Evolutionary conservation across 495 filamentous ascomycete genomes (phyloP), one percentile per base, ranked within the genome.

Genomic region (Penicillium crystallinum): DNA sequence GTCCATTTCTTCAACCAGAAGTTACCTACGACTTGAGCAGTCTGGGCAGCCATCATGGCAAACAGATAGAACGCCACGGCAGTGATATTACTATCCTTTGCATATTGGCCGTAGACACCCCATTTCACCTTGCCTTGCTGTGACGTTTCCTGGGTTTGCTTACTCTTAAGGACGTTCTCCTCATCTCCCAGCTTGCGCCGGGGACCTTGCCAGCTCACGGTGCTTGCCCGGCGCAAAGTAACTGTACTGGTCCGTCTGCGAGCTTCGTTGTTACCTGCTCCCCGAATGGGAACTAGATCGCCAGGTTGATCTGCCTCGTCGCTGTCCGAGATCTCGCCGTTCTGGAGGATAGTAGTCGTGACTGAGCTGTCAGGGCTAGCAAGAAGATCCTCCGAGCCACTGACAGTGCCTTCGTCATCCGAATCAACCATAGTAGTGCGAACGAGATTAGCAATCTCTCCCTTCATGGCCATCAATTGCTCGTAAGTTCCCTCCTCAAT

Each of bases 101-200:
- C 91, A 62, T 97, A 97, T 68, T 92, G 89, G 29, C 68, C 70
- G 53, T 95, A 95, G 2, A 95, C 89, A 58, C 83, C 80, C 90
- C 95, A 97, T 68, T 96, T 97, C 51, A 99, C 95, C 64, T 97
- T 96, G 40, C 95, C 95, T 66, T 97, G 90, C 65, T 97, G 88
- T 0, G 81, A 81, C 46, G 83, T 82, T 67, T 99, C 95, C 64
- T 95, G 91, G 14, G 78, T 82, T 67, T 96, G 90, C 59, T 83
- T 89, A 51, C 85, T 89, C 74, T 88, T 96, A 53, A 81, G 63
- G 12, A 75, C 71, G 35, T 83, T 87, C 60, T 96, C 93, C 63
- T 96, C 88, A 65, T 98, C 93, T 12, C 74, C 77, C 34, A 89
- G 57, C 67, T 89, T 96, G 49, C 90, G 88, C 38, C 89, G 79